Evolutionary conservation across 2,329 filamentous ascomycete species (phyloP), one percentile per base, ranked within the genome.

Genomic region (Domatiomyces globalis): DNA sequence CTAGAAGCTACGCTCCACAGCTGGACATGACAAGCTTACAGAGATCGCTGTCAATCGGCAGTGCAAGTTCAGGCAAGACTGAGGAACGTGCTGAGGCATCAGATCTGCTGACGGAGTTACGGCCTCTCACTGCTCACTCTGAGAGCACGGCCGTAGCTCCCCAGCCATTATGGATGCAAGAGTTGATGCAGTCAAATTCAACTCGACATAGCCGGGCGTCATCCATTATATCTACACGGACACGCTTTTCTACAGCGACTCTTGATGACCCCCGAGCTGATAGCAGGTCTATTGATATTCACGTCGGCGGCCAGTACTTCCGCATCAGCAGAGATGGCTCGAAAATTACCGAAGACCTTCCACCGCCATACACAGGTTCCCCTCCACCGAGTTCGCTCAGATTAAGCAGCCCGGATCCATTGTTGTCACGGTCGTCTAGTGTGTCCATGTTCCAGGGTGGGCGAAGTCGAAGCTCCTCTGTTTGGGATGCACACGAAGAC

Each of bases 311-410:
- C 6, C 60, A 60, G 49, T 51, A 58, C 36, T 65, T 65, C 49
- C 54, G 62, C 18, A 65, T 65, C 53, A 63, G 60, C 52, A 61
- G 63, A 45, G 62, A 65, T 53, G 63, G 61, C 2, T 65, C 63
- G 4, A 54, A 50, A 20, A 58, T 64, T 44, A 62, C 61, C 12
- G 57, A 58, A 19, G 51, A 57, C 36, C 53, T 53, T 22, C 57
- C 58, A 2, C 58, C 58, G 4, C 58, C 58, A n/a, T 60, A 60
- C 46, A 49, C 55, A 42, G 55, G 49, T 1, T 55, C 55, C 7
- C 48, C 33, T 15, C 33, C 33, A 15, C 33, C 33, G 2, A 39
- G 33, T 39, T 39, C 33, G 15, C 1, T 39, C 33, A 39, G 33
- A 39, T 15, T 39, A 39, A 39, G 33, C 33, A 39, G 33, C 33